phyloP scores from a whole-genome alignment of 306 rosid genomes.

The Coriaria nepalensis region DNA sequence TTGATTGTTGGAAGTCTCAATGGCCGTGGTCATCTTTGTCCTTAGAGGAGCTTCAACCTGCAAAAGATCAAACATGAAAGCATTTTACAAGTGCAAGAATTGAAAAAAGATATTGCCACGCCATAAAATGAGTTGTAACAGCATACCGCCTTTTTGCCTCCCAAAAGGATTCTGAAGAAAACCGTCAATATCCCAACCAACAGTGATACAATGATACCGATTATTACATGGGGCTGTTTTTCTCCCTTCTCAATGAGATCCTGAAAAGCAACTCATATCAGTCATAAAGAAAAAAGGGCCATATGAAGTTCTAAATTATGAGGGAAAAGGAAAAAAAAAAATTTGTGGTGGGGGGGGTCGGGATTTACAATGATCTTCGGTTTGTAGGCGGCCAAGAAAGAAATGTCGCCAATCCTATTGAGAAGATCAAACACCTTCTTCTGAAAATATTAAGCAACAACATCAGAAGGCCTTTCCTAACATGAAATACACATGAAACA shows the following conservation, averaged over 20 bases:
- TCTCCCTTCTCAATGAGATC: constrained; percentile 73
- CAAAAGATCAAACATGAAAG: constrained; percentile 1
- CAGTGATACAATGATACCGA: constrained; percentile 57
- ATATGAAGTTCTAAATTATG: not conserved
- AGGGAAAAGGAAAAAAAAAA: not conserved
- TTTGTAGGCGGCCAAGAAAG: constrained; percentile 60
- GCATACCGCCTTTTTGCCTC: constrained; percentile 46
- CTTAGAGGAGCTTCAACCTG: constrained; percentile 29
- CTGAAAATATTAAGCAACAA: constrained; percentile 25
- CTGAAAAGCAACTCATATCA: constrained; percentile 20
- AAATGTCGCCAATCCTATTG: constrained; percentile 68
- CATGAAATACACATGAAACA: too few relatives aligned
- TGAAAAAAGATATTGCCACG: not conserved
- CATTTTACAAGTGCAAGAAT: not conserved
- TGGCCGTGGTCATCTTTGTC: constrained; percentile 16
- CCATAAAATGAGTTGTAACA: too few relatives aligned
- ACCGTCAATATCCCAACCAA: constrained; percentile 40
- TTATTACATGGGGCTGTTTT: constrained; percentile 61
- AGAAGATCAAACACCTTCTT: constrained; percentile 68
- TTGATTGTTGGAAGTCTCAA: constrained; percentile 32
- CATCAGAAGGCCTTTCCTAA: too few relatives aligned
- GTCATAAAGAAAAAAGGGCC: too few relatives aligned
- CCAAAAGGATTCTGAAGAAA: constrained; percentile 44
- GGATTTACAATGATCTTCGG: constrained; percentile 48
- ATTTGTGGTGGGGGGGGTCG: too few relatives aligned